These are phyloP conservation scores for Ramichloridium luteum DNA, from an alignment of 2,329 filamentous ascomycete genomes.

Conservation along the genomic window DNA sequence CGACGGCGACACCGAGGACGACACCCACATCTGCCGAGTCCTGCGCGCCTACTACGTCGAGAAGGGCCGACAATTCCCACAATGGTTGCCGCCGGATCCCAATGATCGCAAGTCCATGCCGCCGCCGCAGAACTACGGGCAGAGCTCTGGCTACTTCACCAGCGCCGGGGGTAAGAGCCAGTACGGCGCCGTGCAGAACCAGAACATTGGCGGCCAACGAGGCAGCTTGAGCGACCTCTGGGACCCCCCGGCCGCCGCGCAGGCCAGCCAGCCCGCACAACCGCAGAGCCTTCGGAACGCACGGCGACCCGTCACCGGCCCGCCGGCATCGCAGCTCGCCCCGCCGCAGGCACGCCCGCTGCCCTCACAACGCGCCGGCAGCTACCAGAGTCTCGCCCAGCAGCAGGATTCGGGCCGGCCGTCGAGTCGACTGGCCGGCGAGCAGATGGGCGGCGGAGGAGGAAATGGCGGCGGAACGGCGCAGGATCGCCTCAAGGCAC, in stretches of 20 bases:
- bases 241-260: conserved; percentile 32
- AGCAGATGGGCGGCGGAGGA: conserved; percentile 25
- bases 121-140: conserved; percentile 32
- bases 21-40: conserved; percentile 88
- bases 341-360: conserved; percentile 42
- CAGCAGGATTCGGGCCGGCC: conserved; percentile 19
- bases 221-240: conserved; percentile 48
- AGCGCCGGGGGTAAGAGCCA: conserved; percentile 23
- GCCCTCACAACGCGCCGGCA: conserved; percentile 61
- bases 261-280: conserved; percentile 28
- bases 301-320: conserved; percentile 13
- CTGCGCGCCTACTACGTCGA: conserved; percentile 87
- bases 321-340: conserved; percentile 21
- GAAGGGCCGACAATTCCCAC: conserved; percentile 67
- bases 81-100: conserved; percentile 85
- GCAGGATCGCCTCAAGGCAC: conserved; percentile 70
- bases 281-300: conserved; percentile 31
- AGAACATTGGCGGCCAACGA: conserved; percentile 26
- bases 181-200: conserved; percentile 12
- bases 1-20: conserved; percentile 56
- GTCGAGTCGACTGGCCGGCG: conserved; percentile 26
- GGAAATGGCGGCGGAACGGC: conserved; percentile 43
- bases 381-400: conserved; percentile 49
- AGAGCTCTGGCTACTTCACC: conserved; percentile 15
- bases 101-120: conserved; percentile 46